Evolutionary conservation across 345 rosid species (phyloP).

Genomic region (Hibiscus syriacus): DNA sequence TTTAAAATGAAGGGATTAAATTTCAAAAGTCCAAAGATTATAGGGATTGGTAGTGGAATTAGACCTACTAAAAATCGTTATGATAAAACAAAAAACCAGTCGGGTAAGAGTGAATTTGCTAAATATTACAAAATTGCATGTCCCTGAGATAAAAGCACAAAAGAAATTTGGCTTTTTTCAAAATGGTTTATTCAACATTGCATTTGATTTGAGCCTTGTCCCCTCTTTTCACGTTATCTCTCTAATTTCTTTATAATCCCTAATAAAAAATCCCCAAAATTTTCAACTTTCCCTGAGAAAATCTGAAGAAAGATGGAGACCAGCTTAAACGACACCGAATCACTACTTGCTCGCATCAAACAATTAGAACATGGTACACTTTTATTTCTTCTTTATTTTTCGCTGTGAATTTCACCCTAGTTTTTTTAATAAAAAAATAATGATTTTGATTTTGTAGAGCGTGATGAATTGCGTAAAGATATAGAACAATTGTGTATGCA

Average conservation of each 20-base stretch:
- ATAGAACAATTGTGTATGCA: conserved; percentile 95
- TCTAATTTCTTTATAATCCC: background rate
- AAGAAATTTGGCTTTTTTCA: background rate
- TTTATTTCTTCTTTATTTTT: background rate
- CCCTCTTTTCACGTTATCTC: too few species aligned
- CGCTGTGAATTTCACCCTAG: background rate
- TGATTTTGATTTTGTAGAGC: conserved; percentile 38
- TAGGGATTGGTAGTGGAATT: too few species aligned
- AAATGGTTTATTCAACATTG: background rate
- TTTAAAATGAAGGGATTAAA: too few species aligned
- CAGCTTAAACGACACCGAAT: conserved; percentile 31
- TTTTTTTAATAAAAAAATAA: too few species aligned
- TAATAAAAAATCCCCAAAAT: background rate
- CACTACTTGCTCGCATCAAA: conserved; percentile 51
- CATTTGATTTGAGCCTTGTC: background rate
- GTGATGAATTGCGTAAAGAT: conserved; percentile 82
- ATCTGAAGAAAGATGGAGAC: conserved; percentile 42
- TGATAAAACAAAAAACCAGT: too few species aligned
- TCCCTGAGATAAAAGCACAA: too few species aligned
- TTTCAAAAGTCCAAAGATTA: too few species aligned
- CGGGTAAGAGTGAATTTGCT: too few species aligned
- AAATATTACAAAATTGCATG: too few species aligned
- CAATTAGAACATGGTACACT: conserved; percentile 67
- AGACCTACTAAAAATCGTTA: too few species aligned
- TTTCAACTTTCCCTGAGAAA: background rate